A percentile compares a stretch with the other conserved stretches of the same genome.
phyloP scores from a whole-genome alignment of 2,329 filamentous ascomycete species.

The Pseudopyrenochaeta lycopersici region DNA sequence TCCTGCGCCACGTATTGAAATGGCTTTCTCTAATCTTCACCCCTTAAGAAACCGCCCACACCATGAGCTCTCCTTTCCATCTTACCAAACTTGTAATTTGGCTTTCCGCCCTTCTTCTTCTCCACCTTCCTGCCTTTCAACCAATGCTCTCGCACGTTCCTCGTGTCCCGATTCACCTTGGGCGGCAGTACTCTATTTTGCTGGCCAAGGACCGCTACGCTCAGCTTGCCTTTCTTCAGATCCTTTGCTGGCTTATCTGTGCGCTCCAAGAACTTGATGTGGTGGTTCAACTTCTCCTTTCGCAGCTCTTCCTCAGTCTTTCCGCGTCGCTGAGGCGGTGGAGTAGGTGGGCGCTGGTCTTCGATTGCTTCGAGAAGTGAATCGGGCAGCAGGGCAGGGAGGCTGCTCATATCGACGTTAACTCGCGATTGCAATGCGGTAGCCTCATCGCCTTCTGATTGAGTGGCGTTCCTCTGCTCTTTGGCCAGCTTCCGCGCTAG shows the following conservation, averaged over 20 bases:
- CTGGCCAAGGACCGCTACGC: conserved; percentile 59
- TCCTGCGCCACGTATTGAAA: background rate
- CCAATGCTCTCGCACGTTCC: conserved; percentile 52
- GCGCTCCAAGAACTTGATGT: conserved; percentile 59
- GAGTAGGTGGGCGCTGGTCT: conserved; percentile 55
- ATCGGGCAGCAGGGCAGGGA: conserved; percentile 61
- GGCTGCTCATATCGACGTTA: conserved; percentile 33
- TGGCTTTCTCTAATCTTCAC: conserved; percentile 30
- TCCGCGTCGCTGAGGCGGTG: conserved; percentile 42
- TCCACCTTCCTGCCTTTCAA: conserved; percentile 51
- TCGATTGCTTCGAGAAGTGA: conserved; percentile 60
- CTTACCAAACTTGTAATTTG: conserved; percentile 28
- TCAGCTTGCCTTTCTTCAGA: conserved; percentile 58
- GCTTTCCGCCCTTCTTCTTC: conserved; percentile 27
- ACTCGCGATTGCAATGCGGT: conserved; percentile 3
- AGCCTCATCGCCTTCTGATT: conserved; percentile 9
- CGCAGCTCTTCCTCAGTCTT: conserved; percentile 42
- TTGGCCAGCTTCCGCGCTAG: conserved; percentile 27
- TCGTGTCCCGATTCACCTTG: conserved; percentile 50
- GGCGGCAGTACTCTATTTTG: conserved; percentile 54
- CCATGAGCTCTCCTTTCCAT: conserved; percentile 41
- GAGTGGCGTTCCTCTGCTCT: conserved; percentile 15
- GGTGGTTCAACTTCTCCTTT: conserved; percentile 57
- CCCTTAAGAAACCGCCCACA: conserved; percentile 42
- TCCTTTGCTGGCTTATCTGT: conserved; percentile 61